Evolutionary conservation across 2,329 filamentous ascomycete genomes (phyloP).

Genomic region (Neonectria coccinea): DNA sequence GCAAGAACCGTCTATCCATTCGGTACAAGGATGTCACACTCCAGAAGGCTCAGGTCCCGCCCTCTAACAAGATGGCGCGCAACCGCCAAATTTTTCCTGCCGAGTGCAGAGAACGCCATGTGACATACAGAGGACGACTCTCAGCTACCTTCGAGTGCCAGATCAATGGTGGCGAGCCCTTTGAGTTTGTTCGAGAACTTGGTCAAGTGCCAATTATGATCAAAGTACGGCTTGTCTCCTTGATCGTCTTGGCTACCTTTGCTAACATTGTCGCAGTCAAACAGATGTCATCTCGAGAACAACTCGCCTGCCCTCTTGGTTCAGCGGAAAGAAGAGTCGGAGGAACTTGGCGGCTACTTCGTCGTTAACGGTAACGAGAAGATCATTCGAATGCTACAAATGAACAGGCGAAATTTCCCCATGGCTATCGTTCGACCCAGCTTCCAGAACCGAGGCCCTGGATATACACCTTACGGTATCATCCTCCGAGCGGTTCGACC

Average conservation of each 20-base stretch:
- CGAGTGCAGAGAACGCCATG: conserved; percentile 94
- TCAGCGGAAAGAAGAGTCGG: conserved; percentile 90
- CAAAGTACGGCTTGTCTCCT: conserved; percentile 67
- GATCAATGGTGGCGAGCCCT: conserved; percentile 87
- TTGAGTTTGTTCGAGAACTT: conserved; percentile 85
- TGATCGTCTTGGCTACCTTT: conserved; percentile 3
- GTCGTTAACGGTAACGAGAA: conserved; percentile 98
- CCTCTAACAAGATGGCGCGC: conserved; percentile 84
- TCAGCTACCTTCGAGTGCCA: conserved; percentile 85
- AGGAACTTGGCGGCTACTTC: conserved; percentile 97
- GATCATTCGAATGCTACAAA: conserved; percentile 90
- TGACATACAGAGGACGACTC: conserved; percentile 89
- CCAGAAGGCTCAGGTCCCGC: conserved; percentile 82
- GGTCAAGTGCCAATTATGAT: conserved; percentile 95
- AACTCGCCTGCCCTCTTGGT: conserved; percentile 87
- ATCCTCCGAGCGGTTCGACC: conserved; percentile 92
- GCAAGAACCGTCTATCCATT: conserved; percentile 81
- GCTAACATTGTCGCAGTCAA: conserved; percentile 69
- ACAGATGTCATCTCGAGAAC: conserved; percentile 88
- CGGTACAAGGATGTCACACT: conserved; percentile 85
- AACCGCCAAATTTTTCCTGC: conserved; percentile 90
- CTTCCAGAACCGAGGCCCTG: conserved; percentile 86
- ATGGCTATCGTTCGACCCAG: conserved; percentile 93
- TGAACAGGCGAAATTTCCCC: conserved; percentile 92
- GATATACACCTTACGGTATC: conserved; percentile 91